Base-by-base conservation (phyloP, 352 stramenopile species). In the Ophiocytium majus region DNA sequence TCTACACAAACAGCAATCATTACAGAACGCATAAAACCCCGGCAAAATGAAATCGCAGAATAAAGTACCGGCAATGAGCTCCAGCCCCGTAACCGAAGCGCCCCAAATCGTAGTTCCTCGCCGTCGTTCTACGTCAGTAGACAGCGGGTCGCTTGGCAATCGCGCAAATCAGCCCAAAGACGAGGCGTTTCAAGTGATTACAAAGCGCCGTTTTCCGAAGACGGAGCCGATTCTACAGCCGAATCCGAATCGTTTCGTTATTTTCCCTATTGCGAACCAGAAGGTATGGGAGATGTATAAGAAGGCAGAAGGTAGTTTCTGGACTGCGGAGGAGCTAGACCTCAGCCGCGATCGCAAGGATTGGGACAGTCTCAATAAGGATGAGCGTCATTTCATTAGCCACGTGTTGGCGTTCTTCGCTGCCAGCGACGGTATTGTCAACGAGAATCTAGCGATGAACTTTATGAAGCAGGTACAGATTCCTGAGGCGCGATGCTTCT, bases 351-450 rank as follows among this genome's bases (percentile, higher is more conserved):
- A 99, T 89, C 86, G 95, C 33, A 97, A 97, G 86, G 95, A 99
- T 90, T 98, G 95, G 95, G 89, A 92, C 5, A 86, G 82, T 19
- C 91, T 99, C 10, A 94, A 92, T 79, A 91, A 95, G 89, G 98
- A 98, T 89, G 95, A 98, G 91, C 93, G 95, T 78, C 93, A 98
- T 91, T 99, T 98, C 90, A 96, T 99, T 87, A 98, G 95, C 89
- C 93, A 98, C 88, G 93, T 99, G 81, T 92, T 99, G 10, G 96
- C 96, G 78, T 99, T 99, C 91, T 99, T 99, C 85, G 96, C 97
- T 14, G 96, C 96, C 17, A 96, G 91, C 28, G 97, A 99, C 90
- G 97, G 97, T 80, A 99, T 99, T 89, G 96, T 99, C 81, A 98
- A 98, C 89, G 96, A 99, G 89, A 99, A 99, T 91, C 90, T 99